Evolutionary conservation across 2,329 filamentous ascomycete species (phyloP).

Genomic region (Bipolaris bicolor): DNA sequence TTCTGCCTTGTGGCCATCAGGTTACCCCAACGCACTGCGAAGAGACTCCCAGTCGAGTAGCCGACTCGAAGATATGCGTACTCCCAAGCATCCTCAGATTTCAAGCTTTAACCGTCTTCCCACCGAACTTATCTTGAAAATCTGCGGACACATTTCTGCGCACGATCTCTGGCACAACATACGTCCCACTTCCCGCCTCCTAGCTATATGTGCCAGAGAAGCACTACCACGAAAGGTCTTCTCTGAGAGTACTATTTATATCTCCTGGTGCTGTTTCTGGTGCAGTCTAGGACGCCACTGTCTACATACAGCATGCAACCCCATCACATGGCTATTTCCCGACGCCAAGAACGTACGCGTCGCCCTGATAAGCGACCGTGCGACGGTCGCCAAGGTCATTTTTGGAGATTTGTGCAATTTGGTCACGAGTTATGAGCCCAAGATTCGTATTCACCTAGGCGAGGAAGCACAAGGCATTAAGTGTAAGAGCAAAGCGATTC

Average conservation of each 20-base stretch:
- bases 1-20: neutral
- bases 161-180: slow-evolving; percentile 9
- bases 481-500: slow-evolving; percentile 1
- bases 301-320: neutral
- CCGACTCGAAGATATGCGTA: neutral
- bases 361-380: slow-evolving; percentile 1
- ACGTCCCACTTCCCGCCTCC: slow-evolving; percentile 7
- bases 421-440: slow-evolving; percentile 6
- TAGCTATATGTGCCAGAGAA: slow-evolving; percentile 12
- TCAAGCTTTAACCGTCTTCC: slow-evolving; percentile 5
- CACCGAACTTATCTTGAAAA: slow-evolving; percentile 9
- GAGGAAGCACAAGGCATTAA: neutral
- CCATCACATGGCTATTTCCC: slow-evolving; percentile 4
- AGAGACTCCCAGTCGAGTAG: neutral
- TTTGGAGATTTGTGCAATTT: slow-evolving; percentile 6
- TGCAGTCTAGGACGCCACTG: slow-evolving; percentile 7
- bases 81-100: neutral
- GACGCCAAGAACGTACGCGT: slow-evolving; percentile 3
- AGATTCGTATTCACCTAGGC: slow-evolving; percentile 5
- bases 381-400: neutral
- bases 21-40: neutral
- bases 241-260: neutral
- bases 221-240: slow-evolving; percentile 8
- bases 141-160: slow-evolving; percentile 7
- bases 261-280: slow-evolving; percentile 18